phyloP scores from a whole-genome alignment of 2,329 filamentous ascomycete genomes.

The Tolypocladium ophioglossoides region DNA sequence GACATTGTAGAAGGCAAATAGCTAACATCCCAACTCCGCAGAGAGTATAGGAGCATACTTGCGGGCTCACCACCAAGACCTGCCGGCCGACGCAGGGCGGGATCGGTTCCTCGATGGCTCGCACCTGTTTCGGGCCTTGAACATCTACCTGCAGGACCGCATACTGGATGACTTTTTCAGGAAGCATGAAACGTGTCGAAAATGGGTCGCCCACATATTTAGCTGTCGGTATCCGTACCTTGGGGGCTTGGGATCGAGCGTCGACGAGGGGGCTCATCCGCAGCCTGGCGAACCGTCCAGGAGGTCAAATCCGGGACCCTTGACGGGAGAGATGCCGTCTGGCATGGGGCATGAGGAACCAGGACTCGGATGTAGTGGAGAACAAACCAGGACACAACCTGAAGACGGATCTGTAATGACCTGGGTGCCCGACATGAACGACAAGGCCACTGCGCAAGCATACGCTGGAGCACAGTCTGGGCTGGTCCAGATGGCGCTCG shows the following conservation, averaged over 20 bases:
- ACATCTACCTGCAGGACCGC: constrained; percentile 1
- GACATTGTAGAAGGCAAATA: too few species aligned
- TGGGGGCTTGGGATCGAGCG: background rate
- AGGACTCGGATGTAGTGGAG: too few species aligned
- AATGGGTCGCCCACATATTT: constrained; percentile 9
- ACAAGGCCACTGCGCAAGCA: background rate
- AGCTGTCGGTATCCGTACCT: constrained; percentile 7
- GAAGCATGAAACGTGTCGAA: constrained; percentile 5
- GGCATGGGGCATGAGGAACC: background rate
- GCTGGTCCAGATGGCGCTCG: background rate
- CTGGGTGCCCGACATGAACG: background rate
- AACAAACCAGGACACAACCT: background rate
- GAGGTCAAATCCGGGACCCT: background rate
- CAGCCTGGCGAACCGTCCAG: too few species aligned
- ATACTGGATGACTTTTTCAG: constrained; percentile 12
- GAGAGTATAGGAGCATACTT: background rate
- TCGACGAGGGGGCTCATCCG: background rate
- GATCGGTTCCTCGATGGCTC: constrained; percentile 3
- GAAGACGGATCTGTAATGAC: background rate
- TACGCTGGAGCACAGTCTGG: background rate
- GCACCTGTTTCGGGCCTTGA: constrained; percentile 1
- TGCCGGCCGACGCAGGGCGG: background rate
- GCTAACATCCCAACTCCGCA: background rate
- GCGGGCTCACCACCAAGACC: background rate
- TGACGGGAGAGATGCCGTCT: background rate